Percentiles rank a stretch among this genome's conserved stretches.
These are phyloP conservation scores for Nitzschia sp. DNA, from an alignment of 108 stramenopile species.

Conservation along the genomic window DNA sequence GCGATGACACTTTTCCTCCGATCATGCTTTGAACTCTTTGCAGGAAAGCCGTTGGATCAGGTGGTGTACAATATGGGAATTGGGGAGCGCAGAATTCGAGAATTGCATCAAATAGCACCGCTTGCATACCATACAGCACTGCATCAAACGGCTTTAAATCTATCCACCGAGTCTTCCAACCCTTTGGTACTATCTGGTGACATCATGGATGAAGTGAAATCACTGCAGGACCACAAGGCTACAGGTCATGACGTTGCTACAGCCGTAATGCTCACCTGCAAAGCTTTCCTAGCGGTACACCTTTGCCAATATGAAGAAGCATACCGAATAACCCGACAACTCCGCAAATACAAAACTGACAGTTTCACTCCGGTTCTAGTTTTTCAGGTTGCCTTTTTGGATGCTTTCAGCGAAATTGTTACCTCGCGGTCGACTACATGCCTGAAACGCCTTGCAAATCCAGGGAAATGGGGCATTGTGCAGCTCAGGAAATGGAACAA, in stretches of 20 bases:
- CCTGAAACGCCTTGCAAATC: background rate
- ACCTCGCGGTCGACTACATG: background rate
- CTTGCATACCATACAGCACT: background rate
- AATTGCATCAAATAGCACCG: background rate
- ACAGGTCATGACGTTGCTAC: background rate
- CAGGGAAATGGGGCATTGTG: background rate
- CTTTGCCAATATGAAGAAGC: slow-evolving; percentile 3
- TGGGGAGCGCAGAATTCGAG: background rate
- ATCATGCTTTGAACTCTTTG: background rate
- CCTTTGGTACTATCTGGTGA: background rate
- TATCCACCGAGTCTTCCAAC: background rate
- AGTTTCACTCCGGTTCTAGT: background rate
- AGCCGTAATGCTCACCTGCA: background rate
- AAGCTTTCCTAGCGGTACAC: background rate
- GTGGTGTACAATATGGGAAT: background rate
- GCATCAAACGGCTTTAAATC: background rate
- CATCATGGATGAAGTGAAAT: background rate
- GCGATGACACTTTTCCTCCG: background rate
- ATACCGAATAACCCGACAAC: background rate
- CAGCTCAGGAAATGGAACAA: background rate
- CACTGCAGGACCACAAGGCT: background rate
- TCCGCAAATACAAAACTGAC: background rate
- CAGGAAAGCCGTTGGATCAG: background rate
- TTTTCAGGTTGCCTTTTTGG: background rate
- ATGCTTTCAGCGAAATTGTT: background rate